A percentile compares a stretch with the other conserved stretches of the same genome.
Conservation (phyloP, 2,329 filamentous ascomycete genomes). For the Colletotrichum gloeosporioides region DNA sequence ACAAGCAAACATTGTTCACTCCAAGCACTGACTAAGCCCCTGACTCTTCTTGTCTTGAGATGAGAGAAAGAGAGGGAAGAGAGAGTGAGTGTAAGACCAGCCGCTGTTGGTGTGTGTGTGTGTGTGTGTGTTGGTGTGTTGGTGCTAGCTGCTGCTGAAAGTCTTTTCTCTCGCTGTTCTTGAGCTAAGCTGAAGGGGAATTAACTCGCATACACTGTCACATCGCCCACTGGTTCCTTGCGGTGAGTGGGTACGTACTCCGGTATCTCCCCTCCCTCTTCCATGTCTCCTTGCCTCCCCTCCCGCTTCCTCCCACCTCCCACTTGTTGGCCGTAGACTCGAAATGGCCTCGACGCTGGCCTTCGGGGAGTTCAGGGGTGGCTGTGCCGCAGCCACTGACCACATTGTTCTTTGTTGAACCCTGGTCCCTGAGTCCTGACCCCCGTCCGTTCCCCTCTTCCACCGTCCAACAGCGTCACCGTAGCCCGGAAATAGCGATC, state of each 20-base stretch:
- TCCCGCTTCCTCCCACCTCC: background rate
- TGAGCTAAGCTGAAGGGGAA: background rate
- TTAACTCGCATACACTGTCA: background rate
- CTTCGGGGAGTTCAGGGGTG: background rate
- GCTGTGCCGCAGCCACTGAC: conserved; percentile 14
- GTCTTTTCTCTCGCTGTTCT: background rate
- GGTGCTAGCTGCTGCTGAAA: background rate
- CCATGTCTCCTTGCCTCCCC: background rate
- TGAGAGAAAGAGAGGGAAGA: background rate
- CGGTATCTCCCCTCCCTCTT: background rate
- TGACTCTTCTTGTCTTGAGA: background rate
- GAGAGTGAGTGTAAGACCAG: background rate
- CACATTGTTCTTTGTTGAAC: background rate
- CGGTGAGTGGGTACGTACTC: background rate
- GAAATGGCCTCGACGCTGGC: background rate
- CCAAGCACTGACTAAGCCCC: background rate
- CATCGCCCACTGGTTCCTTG: background rate
- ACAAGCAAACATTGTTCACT: background rate
- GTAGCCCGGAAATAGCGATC: background rate
- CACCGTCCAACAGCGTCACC: background rate
- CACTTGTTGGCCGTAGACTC: background rate
- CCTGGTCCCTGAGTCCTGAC: background rate
- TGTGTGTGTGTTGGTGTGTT: background rate
- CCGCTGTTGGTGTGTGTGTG: background rate
- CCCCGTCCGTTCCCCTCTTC: background rate